phyloP scores from a whole-genome alignment of 73 alveolate species.

The Halteria grandinella region DNA sequence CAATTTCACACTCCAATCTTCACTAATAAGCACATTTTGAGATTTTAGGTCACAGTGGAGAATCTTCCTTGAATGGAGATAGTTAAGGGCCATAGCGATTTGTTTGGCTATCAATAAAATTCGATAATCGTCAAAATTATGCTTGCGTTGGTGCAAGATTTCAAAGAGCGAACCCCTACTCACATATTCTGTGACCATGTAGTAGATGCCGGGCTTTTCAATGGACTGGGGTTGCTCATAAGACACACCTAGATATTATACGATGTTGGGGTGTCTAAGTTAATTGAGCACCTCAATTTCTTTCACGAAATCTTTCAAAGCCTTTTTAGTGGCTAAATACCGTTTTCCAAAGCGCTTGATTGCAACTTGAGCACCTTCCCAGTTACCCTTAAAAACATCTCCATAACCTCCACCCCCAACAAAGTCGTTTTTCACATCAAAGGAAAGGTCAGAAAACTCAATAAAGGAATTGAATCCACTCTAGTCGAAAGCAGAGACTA shows the following conservation, averaged over 20 bases:
- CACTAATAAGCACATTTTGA: slow-evolving; percentile 87
- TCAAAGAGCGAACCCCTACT: slow-evolving; percentile 78
- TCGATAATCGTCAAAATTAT: slow-evolving; percentile 68
- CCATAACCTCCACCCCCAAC: slow-evolving; percentile 91
- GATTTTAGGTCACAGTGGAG: slow-evolving; percentile 95
- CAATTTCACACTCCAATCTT: slow-evolving; percentile 91
- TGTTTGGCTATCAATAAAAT: slow-evolving; percentile 87
- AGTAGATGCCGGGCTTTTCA: too few species aligned
- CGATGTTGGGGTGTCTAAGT: slow-evolving; percentile 95
- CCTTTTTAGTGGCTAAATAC: slow-evolving; percentile 65
- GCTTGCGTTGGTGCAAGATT: slow-evolving; percentile 73
- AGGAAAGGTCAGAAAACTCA: slow-evolving; percentile 77
- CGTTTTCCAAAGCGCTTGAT: slow-evolving; percentile 84
- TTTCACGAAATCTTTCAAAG: slow-evolving; percentile 83
- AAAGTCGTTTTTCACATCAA: slow-evolving; percentile 57
- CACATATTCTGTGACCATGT: slow-evolving; percentile 93
- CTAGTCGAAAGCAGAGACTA: too few species aligned
- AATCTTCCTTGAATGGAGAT: slow-evolving; percentile 90
- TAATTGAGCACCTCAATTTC: slow-evolving; percentile 91
- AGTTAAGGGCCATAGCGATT: slow-evolving; percentile 90
- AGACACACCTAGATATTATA: slow-evolving; percentile 91
- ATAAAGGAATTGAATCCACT: slow-evolving; percentile 83
- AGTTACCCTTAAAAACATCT: slow-evolving; percentile 85
- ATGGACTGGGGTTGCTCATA: slow-evolving; percentile 65
- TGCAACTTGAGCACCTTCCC: slow-evolving; percentile 90